These are phyloP conservation scores for Carex kokanica DNA, from an alignment of 176 grass and related monocot genomes.

Conservation along the genomic window DNA sequence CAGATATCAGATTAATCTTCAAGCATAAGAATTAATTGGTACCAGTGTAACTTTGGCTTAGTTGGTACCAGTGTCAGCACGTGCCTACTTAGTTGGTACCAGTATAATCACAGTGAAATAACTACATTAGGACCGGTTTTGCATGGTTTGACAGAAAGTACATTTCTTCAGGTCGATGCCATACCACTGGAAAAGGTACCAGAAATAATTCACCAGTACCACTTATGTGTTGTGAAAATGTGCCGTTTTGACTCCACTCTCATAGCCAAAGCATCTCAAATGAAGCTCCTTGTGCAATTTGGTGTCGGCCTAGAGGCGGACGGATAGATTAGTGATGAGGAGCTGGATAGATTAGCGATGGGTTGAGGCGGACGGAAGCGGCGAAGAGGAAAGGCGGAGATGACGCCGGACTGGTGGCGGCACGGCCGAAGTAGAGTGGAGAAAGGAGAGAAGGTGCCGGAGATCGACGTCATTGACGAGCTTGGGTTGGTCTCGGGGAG, in stretches of 20 bases:
- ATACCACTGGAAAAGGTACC: constrained; percentile 68
- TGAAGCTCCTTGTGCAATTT: constrained; percentile 94
- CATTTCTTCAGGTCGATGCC: constrained; percentile 68
- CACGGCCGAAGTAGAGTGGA: constrained; percentile 23
- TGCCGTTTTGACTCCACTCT: constrained; percentile 50
- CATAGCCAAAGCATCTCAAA: constrained; percentile 75
- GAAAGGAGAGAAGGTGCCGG: constrained; percentile 19
- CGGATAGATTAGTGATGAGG: too few relatives aligned
- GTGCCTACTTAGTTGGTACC: neutral
- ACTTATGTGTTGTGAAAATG: constrained; percentile 80
- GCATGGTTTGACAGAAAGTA: neutral
- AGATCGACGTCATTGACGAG: constrained; percentile 20
- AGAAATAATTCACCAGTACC: constrained; percentile 70
- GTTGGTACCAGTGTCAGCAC: neutral
- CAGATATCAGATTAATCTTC: too few relatives aligned
- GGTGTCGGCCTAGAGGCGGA: constrained; percentile 94
- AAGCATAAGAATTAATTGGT: too few relatives aligned
- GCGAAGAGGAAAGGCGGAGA: constrained; percentile 26
- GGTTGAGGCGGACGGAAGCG: constrained; percentile 60
- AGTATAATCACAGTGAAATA: neutral
- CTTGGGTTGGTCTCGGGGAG: too few relatives aligned
- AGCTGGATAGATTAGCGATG: constrained; percentile 62
- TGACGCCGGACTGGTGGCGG: constrained; percentile 25
- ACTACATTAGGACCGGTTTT: neutral
- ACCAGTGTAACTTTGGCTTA: neutral